Base-by-base conservation (phyloP, 1,284 basidiomycete species). In the Pseudozyma thailandica region DNA sequence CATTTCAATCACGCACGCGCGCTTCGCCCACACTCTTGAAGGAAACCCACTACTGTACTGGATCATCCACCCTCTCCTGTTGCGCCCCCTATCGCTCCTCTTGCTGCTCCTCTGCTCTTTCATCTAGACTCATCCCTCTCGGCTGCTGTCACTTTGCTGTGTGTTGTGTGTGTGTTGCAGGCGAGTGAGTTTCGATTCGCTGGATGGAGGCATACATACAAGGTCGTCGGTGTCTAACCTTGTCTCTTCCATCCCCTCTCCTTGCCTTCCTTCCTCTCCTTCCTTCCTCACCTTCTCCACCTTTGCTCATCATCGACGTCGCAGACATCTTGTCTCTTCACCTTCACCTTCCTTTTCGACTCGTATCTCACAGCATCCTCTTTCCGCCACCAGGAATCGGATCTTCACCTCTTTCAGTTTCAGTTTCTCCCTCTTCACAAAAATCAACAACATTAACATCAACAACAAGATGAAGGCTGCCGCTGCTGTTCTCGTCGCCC, bases 391-490 rank as follows among this genome's bases (percentile, higher is more conserved):
- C 39, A 55, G 43, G 37, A 46, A 28, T 45, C n/a, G 18, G 37
- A 52, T 44, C 43, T n/a, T 30, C 18, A 44, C 28, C 44, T 38
- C 15, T 35, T 5, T 28, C 42, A 28, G 30, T 31, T n/a, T n/a
- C n/a, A n/a, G n/a, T n/a, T 31, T 15, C 52, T 30, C 37, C 42
- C 25, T 43, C 53, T 41, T 25, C 52, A 46, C 39, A 26, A 43
- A 44, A 23, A n/a, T 35, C 39, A 21, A 45, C 54, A 50, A 28
- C 45, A 28, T 37, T 38, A 33, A 10, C 13, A 20, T 28, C 15
- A 31, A 30, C 37, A 3, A 20, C 50, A 65, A 21, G 4, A 71
- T 72, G 69, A 72, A 72, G 62, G 55, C 33, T 35, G 15, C 59
- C 53, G 48, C 59, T 47, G 59, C 58, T 58, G 54, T 51, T 23